Percentiles rank a stretch among this genome's conserved stretches.
These are phyloP conservation scores for Guillardia theta DNA, from an alignment of 78 protist species.

Conservation along the genomic window DNA sequence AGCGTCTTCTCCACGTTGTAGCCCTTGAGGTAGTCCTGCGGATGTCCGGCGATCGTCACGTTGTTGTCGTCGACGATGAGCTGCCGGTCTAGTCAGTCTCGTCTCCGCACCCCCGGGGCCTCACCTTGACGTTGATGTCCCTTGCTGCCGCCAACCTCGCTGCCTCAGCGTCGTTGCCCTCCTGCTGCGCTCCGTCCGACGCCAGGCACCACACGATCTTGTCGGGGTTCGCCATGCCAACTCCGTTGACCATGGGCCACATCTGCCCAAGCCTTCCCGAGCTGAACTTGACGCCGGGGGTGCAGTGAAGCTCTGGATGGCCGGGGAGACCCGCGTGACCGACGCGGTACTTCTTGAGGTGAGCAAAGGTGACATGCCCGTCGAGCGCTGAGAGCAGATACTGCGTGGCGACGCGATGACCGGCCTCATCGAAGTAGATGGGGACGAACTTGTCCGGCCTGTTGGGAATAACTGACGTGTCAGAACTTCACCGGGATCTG, in stretches of 20 bases:
- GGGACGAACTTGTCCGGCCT: conserved; percentile 50
- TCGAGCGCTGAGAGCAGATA: conserved; percentile 9
- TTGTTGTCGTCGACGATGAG: conserved; percentile 53
- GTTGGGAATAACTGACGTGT: background rate
- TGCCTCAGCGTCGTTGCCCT: conserved; percentile 52
- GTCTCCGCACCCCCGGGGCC: background rate
- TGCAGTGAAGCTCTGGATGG: conserved; percentile 42
- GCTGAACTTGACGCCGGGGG: conserved; percentile 36
- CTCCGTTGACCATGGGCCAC: conserved; percentile 54
- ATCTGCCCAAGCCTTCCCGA: conserved; percentile 52
- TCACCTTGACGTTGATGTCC: conserved; percentile 33
- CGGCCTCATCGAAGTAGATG: conserved; percentile 54
- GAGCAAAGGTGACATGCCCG: background rate
- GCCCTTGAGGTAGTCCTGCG: conserved; percentile 26
- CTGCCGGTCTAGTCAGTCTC: background rate
- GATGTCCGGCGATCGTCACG: conserved; percentile 49
- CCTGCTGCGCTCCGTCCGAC: background rate
- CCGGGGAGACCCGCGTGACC: conserved; percentile 17
- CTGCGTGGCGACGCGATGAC: conserved; percentile 50
- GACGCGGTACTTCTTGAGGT: background rate
- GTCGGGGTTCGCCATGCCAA: conserved; percentile 27
- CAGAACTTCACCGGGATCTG: no score
- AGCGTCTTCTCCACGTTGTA: conserved; percentile 25
- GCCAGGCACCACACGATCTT: background rate
- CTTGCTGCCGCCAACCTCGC: conserved; percentile 41